A percentile compares a stretch with the other conserved stretches of the same genome.
These are phyloP conservation scores for Candida orba DNA, from an alignment of 805 yeast genomes.

Conservation along the genomic window DNA sequence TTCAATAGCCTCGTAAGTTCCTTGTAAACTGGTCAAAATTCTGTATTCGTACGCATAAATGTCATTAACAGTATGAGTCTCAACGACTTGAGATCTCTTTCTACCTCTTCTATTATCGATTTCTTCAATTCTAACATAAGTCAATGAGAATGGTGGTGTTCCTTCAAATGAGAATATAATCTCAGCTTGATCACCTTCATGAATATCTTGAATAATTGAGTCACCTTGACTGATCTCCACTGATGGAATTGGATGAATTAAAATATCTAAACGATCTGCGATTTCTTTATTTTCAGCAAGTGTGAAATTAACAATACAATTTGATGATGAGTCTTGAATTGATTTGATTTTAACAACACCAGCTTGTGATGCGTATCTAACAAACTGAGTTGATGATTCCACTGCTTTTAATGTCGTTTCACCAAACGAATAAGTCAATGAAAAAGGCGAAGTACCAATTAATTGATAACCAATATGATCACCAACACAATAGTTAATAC, in stretches of 20 bases:
- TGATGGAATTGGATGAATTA: slow-evolving; percentile 57
- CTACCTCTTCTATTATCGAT: slow-evolving; percentile 31
- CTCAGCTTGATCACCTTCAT: slow-evolving; percentile 92
- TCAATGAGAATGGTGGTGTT: slow-evolving; percentile 82
- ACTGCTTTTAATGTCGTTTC: slow-evolving; percentile 50
- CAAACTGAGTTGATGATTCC: slow-evolving; percentile 41
- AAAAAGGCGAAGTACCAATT: slow-evolving; percentile 76
- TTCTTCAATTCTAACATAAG: slow-evolving; percentile 69
- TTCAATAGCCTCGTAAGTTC: slow-evolving; percentile 88
- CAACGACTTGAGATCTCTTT: slow-evolving; percentile 52
- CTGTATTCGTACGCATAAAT: slow-evolving; percentile 64
- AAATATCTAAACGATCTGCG: slow-evolving; percentile 28
- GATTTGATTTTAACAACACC: slow-evolving; percentile 68
- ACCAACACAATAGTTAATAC: slow-evolving; percentile 77
- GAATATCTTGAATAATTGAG: slow-evolving; percentile 68
- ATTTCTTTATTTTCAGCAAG: slow-evolving; percentile 27
- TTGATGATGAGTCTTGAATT: slow-evolving; percentile 65
- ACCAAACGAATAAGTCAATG: slow-evolving; percentile 67
- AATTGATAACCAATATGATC: slow-evolving; percentile 74
- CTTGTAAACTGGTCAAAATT: slow-evolving; percentile 77
- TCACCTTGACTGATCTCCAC: slow-evolving; percentile 84
- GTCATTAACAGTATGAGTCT: slow-evolving; percentile 47
- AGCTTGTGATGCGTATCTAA: slow-evolving; percentile 71
- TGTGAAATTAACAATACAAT: slow-evolving; percentile 61
- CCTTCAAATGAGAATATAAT: slow-evolving; percentile 78